A percentile compares a stretch with the other conserved stretches of the same genome.
Conservation (phyloP, 1,284 basidiomycete genomes). For the Tremellales sp. region DNA sequence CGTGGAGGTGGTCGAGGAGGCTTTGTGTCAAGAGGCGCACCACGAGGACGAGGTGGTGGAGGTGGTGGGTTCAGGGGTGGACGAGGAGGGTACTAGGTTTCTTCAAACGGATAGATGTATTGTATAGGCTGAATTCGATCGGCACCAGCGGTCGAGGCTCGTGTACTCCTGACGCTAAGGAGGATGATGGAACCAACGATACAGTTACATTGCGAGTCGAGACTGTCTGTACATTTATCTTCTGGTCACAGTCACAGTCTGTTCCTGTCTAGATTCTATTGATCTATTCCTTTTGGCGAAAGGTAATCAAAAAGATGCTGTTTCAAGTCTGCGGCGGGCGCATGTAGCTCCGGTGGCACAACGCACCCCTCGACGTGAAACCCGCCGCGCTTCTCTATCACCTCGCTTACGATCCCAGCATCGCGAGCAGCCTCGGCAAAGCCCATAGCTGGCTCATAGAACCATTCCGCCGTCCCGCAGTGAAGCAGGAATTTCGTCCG, state of each 20-base stretch:
- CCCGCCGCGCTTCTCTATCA: conserved; percentile 9
- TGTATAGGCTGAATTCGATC: not conserved
- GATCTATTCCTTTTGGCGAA: too few species aligned
- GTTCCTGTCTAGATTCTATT: too few species aligned
- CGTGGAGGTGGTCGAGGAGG: conserved; percentile 5
- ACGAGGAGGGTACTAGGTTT: conserved; percentile 11
- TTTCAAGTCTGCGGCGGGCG: not conserved
- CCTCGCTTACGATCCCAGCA: conserved; percentile 7
- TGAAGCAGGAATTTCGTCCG: conserved; percentile 10
- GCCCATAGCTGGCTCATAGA: conserved; percentile 3
- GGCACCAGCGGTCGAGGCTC: too few species aligned
- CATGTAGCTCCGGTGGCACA: conserved; percentile 11
- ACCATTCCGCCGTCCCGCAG: conserved; percentile 17
- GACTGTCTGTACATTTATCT: too few species aligned
- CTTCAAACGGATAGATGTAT: not conserved
- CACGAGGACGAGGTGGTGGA: conserved; percentile 1
- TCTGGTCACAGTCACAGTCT: too few species aligned
- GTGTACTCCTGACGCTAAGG: too few species aligned
- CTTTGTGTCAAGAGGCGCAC: conserved; percentile 3
- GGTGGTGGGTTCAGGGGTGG: conserved; percentile 8
- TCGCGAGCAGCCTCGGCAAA: conserved; percentile 4
- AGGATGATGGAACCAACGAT: too few species aligned
- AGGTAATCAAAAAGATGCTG: not conserved
- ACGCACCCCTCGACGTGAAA: conserved; percentile 13
- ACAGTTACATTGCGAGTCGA: too few species aligned